Evolutionary conservation across 768 basidiomycete species (phyloP), one percentile per base, ranked within the genome.

Genomic region (Trametes villosa): DNA sequence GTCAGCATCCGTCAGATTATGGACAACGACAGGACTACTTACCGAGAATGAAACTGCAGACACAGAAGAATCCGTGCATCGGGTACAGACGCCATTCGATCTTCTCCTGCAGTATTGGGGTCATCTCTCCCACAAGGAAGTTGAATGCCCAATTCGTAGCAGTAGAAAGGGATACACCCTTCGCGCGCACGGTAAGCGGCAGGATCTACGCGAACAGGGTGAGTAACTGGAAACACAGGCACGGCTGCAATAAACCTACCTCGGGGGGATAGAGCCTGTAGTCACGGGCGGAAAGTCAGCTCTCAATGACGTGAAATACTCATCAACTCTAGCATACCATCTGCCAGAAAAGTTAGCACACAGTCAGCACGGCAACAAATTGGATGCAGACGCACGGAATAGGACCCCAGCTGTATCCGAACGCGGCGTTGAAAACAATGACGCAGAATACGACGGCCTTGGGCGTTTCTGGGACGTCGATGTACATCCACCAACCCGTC

Each of bases 51-150:
- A 96, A 92, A 69, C 92, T 92, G 68, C 91, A 88, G 9, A 84
- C 84, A 71, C 94, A 94, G 75, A 94, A 95, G 76, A 94, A 94
- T 24, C 89, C 93, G 67, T 96, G 94, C 94, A 98, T 96, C 0
- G 93, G 92, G 76, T 98, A 97, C 55, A 98, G 72, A 47, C 91
- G 82, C 95, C 96, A 98, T 41, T 82, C 83, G 66, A 98, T 96
- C 22, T 83, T 74, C 60, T 95, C 93, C 74, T 96, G 94, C 38
- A 97, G 77, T 54, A 86, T 83, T 1, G 95, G 96, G 0, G 95
- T 98, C 29, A 86, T 79, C 72, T 91, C 89, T 31, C 95, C 95
- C 40, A 98, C 92, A 59, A 94, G 74, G 74, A 89, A 96, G 74
- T 95, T 95, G 79, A 92, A 92, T n/a, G 63, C 78, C 78, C 82